Conservation (phyloP, 2,329 filamentous ascomycete genomes). For the Elsinoe perseae region DNA sequence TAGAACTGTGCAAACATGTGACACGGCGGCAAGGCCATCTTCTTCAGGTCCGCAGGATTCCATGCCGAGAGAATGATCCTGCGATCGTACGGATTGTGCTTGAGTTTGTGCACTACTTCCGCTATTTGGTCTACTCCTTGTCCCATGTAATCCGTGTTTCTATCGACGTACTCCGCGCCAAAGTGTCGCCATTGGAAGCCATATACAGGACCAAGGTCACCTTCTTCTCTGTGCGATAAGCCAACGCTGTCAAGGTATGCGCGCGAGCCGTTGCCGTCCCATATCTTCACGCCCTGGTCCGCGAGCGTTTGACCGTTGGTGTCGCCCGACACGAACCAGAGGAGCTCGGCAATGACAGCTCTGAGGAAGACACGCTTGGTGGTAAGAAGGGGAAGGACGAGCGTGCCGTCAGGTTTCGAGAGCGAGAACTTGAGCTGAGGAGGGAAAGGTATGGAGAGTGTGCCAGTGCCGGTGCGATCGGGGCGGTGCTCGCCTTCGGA, state of each 20-base stretch:
- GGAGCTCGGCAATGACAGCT: slow-evolving; percentile 81
- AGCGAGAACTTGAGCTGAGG: slow-evolving; percentile 80
- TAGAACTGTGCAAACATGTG: slow-evolving; percentile 99
- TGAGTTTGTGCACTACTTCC: slow-evolving; percentile 80
- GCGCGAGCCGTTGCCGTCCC: slow-evolving; percentile 93
- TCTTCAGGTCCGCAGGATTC: slow-evolving; percentile 78
- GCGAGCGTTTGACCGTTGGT: slow-evolving; percentile 73
- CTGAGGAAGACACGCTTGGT: slow-evolving; percentile 94
- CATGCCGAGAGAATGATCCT: slow-evolving; percentile 86
- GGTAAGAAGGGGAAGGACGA: slow-evolving; percentile 83
- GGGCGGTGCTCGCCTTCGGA: slow-evolving; percentile 76
- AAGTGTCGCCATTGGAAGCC: slow-evolving; percentile 99
- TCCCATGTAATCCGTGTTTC: slow-evolving; percentile 71
- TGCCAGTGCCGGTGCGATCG: slow-evolving; percentile 90
- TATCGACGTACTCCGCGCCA: slow-evolving; percentile 78
- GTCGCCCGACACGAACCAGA: slow-evolving; percentile 86
- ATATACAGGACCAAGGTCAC: slow-evolving; percentile 91
- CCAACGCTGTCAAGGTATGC: slow-evolving; percentile 83
- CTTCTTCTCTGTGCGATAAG: slow-evolving; percentile 69
- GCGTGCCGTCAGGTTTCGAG: slow-evolving; percentile 48
- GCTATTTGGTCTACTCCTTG: slow-evolving; percentile 90
- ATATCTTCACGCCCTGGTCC: slow-evolving; percentile 83
- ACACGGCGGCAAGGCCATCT: slow-evolving; percentile 89
- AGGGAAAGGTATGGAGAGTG: slow-evolving; percentile 80
- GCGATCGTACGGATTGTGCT: slow-evolving; percentile 75